These are phyloP conservation scores for Solanum tarijense DNA, from an alignment of 257 asterid genomes.

Conservation along the genomic window DNA sequence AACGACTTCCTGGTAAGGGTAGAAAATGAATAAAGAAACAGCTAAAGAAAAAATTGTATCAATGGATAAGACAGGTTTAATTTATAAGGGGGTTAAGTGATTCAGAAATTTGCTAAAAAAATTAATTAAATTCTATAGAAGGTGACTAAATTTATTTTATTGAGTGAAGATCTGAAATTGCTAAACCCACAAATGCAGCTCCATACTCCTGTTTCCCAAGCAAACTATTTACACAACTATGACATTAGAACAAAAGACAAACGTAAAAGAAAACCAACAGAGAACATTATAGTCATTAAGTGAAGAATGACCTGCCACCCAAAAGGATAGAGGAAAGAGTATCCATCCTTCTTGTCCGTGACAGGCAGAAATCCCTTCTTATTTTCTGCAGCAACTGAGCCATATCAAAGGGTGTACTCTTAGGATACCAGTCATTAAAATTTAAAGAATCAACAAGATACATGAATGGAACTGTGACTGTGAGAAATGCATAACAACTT, in stretches of 20 bases:
- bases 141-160: neutral
- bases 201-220: neutral
- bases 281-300: neutral
- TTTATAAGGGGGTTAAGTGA: neutral
- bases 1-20: constrained; percentile 47
- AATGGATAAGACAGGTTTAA: neutral
- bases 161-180: neutral
- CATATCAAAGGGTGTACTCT: constrained; percentile 44
- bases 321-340: constrained; percentile 70
- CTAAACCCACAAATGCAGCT: neutral
- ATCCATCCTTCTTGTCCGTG: constrained; percentile 78
- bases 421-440: constrained; percentile 33
- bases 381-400: constrained; percentile 89
- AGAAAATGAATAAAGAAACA: neutral
- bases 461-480: neutral
- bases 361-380: constrained; percentile 72
- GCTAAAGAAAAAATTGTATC: neutral
- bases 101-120: neutral
- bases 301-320: constrained; percentile 74
- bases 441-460: constrained; percentile 1
- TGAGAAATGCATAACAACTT: neutral
- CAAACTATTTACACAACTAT: neutral
- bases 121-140: neutral
- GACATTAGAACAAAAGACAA: neutral
- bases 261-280: neutral